These are phyloP conservation scores for Botrytis porri DNA, from an alignment of 2,329 filamentous ascomycete species.

Conservation along the genomic window DNA sequence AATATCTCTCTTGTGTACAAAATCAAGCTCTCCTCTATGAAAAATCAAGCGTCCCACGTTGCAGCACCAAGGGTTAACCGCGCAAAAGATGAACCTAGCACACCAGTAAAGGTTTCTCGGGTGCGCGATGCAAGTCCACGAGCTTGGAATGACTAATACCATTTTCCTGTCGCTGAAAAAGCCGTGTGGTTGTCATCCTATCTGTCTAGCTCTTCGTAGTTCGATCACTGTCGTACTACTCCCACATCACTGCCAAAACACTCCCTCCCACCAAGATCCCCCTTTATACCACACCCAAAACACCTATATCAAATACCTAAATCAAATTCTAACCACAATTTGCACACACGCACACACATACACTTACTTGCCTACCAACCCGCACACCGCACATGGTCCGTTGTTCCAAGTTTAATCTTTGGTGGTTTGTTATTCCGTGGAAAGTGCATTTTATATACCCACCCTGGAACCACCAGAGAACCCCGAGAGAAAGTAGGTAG, in stretches of 20 bases:
- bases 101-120: not conserved
- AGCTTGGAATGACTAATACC: not conserved
- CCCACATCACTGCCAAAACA: not conserved
- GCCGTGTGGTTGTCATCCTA: no score
- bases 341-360: not conserved
- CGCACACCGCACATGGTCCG: not conserved
- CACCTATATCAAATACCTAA: fast-evolving
- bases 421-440: no score
- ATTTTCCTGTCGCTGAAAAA: not conserved
- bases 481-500: no score
- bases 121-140: not conserved
- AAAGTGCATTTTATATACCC: no score
- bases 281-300: not conserved
- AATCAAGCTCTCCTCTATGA: no score
- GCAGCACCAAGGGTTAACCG: no score
- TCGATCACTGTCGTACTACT: not conserved
- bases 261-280: not conserved
- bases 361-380: not conserved
- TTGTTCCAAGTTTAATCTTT: fast-evolving
- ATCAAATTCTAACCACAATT: no score
- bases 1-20: not conserved
- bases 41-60: no score
- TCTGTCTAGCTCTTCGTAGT: not conserved
- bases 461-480: no score
- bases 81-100: no score